Base-by-base conservation (phyloP, 2,329 filamentous ascomycete species). In the Penicillium thymicola region DNA sequence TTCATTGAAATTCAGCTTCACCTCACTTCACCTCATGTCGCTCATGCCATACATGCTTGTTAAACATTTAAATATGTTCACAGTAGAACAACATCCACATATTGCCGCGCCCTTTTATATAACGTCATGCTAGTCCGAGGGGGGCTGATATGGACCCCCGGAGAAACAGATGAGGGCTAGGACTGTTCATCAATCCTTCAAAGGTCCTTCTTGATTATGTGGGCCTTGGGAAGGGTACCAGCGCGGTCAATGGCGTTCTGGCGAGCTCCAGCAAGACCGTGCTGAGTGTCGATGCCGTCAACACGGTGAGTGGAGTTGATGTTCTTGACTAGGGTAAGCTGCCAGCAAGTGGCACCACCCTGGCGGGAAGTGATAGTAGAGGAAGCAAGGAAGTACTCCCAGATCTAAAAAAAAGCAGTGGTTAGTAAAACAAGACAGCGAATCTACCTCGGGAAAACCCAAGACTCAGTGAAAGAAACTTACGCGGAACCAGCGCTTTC, bases 361-460 rank as follows among this genome's bases (percentile, higher is more conserved):
- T 95, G 90, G 71, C 91, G 87, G 27, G 90, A 90, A 70, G 85
- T 85, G 73, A 96, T 95, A 71, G 87, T 90, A 18, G 89, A 90
- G 75, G 86, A 92, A 61, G 90, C 89, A 59, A 95, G 84, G 85
- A 96, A 96, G 77, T 86, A 91, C 72, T 95, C 90, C 91, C 91
- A 95, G 73, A 94, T 94, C 47, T 50, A 41, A 40, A 13, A 18
- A 13, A 11, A 2, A 23, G 9, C 3, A 36, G 13, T 23, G 13
- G 13, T 50, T 30, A 42, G 47, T 32, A 10, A 40, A 42, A 36
- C n/a, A 7, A 41, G 27, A 36, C 13, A n/a, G 18, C 6, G 16
- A n/a, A 28, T 28, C 5, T 9, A 25, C 8, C 8, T 11, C 18
- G 5, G 28, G 4, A 14, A 44, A n/a, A 13, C 42, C n/a, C 11